Conservation (phyloP, 768 basidiomycete species). For the Termitomyces sp. region DNA sequence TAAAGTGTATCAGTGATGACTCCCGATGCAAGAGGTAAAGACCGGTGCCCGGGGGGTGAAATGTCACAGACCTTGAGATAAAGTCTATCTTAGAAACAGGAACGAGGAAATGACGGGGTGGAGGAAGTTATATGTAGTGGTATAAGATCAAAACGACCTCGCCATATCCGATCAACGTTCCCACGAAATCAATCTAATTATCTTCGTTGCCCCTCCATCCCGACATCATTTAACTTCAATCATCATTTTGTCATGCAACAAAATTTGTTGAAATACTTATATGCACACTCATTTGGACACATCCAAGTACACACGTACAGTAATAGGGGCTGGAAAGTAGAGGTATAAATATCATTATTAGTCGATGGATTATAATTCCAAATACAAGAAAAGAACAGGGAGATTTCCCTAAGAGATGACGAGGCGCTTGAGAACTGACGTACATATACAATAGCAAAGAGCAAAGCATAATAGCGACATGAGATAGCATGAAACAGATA, state of each 20-base stretch:
- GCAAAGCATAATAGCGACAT: conserved; percentile 15
- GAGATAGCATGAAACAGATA: conserved; percentile 16
- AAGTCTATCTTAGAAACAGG: conserved; percentile 12
- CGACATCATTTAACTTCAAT: conserved; percentile 1
- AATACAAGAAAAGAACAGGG: conserved; percentile 17
- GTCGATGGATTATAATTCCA: conserved; percentile 1
- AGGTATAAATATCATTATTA: conserved; percentile 12
- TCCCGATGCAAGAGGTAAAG: not conserved
- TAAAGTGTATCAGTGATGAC: conserved; percentile 7
- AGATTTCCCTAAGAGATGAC: conserved; percentile 17
- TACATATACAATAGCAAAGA: conserved; percentile 7
- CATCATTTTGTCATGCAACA: conserved; percentile 4
- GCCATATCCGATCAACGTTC: conserved; percentile 20
- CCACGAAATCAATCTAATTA: conserved; percentile 17
- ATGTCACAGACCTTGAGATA: conserved; percentile 10
- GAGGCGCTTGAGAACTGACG: conserved; percentile 1
- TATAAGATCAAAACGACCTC: conserved; percentile 15
- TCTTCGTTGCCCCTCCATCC: no score
- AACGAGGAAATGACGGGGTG: conserved; percentile 9
- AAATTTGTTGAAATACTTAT: not conserved
- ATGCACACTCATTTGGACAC: conserved; percentile 1
- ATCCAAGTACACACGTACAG: conserved; percentile 10
- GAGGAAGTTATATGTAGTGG: conserved; percentile 17
- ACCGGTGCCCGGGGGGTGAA: conserved; percentile 3
- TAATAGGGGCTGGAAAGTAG: conserved; percentile 4